Evolutionary conservation across 225 moss, liverwort and hornwort species (phyloP).

Genomic region (Thuidium tamariscinum): DNA sequence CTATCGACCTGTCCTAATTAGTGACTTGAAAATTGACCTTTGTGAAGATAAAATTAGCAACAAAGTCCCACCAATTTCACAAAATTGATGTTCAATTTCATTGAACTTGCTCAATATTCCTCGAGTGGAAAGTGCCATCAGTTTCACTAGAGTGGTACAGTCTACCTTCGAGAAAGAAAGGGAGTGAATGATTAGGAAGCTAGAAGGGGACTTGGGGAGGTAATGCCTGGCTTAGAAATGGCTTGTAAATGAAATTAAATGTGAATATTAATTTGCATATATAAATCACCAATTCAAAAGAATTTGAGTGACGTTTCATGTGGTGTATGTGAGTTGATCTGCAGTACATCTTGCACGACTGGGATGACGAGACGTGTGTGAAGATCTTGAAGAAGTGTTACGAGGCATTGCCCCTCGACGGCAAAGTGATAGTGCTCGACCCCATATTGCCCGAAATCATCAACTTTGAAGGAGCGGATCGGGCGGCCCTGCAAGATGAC

Average conservation of each 20-base stretch:
- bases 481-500: not conserved
- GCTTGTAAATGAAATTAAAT: too few species aligned
- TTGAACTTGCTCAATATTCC: not conserved
- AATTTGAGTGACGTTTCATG: not conserved
- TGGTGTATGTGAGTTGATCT: not conserved
- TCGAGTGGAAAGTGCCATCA: not conserved
- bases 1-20: not conserved
- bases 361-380: conserved; percentile 15
- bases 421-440: conserved; percentile 13
- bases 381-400: conserved; percentile 13
- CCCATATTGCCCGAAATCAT: not conserved
- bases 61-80: not conserved
- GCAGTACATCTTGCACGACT: conserved; percentile 21
- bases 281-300: too few species aligned
- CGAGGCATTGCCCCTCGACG: not conserved
- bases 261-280: too few species aligned
- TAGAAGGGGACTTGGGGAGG: not conserved
- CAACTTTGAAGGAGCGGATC: not conserved
- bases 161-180: too few species aligned
- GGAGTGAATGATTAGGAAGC: not conserved
- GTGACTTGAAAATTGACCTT: not conserved
- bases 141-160: not conserved
- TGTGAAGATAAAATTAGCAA: not conserved
- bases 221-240: too few species aligned
- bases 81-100: too few species aligned